Evolutionary conservation across 345 rosid species (phyloP).

Genomic region (Populus pruinosa): DNA sequence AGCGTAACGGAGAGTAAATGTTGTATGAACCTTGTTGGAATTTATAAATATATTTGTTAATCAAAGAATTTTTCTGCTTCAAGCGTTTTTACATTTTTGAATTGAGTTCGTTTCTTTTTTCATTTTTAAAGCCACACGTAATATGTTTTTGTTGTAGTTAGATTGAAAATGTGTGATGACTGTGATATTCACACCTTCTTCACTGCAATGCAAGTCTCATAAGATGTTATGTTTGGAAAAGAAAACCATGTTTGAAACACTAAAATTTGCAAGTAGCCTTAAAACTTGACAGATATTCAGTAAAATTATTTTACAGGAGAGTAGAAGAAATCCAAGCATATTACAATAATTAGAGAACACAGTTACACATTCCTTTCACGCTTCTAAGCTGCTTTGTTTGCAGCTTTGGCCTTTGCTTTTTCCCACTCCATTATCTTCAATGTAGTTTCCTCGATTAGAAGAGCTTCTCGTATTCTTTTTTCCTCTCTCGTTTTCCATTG

Average conservation of each 20-base stretch:
- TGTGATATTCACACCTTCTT: neutral
- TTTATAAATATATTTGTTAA: neutral
- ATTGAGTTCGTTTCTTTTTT: neutral
- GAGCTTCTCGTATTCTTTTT: neutral
- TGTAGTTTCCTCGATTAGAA: neutral
- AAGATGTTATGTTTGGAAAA: neutral
- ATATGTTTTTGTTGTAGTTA: neutral
- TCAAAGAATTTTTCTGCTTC: neutral
- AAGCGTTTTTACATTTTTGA: neutral
- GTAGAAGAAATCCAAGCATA: neutral
- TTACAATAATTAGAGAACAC: neutral
- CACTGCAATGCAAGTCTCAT: neutral
- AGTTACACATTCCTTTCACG: neutral
- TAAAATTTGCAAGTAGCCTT: neutral
- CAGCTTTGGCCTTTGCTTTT: neutral
- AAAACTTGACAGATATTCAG: neutral
- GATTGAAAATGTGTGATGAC: neutral
- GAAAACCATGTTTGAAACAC: neutral
- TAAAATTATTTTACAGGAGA: neutral
- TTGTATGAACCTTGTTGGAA: neutral
- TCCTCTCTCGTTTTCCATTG: slow-evolving; percentile 20
- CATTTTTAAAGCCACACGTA: neutral
- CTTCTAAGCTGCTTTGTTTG: slow-evolving; percentile 7
- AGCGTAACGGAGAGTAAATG: neutral
- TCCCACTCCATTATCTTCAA: neutral